Base-by-base conservation (phyloP, 257 asterid species). In the Penstemon davidsonii region DNA sequence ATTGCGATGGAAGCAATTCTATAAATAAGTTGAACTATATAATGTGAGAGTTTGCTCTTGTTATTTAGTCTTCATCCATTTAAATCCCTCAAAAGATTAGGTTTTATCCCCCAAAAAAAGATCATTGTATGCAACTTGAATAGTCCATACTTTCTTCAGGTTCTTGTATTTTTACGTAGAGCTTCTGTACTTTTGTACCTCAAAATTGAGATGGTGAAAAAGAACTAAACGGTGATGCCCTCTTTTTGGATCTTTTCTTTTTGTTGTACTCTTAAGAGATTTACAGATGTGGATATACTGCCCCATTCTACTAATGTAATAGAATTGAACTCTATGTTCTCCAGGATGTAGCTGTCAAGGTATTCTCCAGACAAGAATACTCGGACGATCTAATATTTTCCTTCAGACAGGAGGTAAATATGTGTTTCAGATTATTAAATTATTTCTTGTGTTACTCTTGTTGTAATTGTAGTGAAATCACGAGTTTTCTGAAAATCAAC, bases 291-390 rank as follows among this genome's bases (percentile, higher is more conserved):
- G 57, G 43, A 45, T 46, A 45, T 60, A 62, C 47, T 9, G 56
- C 62, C 46, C 40, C 58, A 25, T 25, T 25, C 33, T 25, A 25
- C 33, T 25, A 25, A 25, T 73, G 51, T 54, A 68, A 76, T 73
- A 67, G 77, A 57, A 49, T 36, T 52, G 60, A 64, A 57, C 39
- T 69, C 59, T 25, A 56, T 81, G 45, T 70, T 58, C 4, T 70
- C 76, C 87, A 93, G 99, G 99, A 93, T 77, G 97, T 93, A 7
- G 97, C 99, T 9, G 97, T 93, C 75, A 93, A 93, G 88, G 90
- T 90, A 61, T 93, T 93, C 81, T 84, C 97, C 72, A 82, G 79
- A 76, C 95, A 80, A 72, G 96, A 93, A 70, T 90, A 88, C 81
- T 87, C 97, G 5, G 96, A 93, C 42, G 99, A 88, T 59, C 68